Percentiles rank a stretch among this genome's conserved stretches.
Conservation (phyloP, 106 monocot species). For the Gastrodia elata region DNA sequence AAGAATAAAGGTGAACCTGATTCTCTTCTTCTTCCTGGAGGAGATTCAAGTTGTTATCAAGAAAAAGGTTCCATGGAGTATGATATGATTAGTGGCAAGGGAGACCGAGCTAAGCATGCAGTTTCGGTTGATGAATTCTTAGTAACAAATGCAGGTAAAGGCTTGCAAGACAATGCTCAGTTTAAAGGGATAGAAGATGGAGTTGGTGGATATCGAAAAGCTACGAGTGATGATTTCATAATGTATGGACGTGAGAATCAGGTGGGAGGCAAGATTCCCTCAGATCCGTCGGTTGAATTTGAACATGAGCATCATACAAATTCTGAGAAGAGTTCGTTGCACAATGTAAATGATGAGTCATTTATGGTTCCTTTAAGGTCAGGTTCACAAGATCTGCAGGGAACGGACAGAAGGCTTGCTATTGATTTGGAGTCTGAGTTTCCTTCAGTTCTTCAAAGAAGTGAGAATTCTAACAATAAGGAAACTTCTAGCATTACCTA, state of each 20-base stretch:
- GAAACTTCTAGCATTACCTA: slow-evolving; percentile 25
- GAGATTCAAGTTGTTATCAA: slow-evolving; percentile 25
- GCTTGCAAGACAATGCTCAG: slow-evolving; percentile 16
- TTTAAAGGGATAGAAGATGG: slow-evolving; percentile 55
- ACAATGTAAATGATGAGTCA: slow-evolving; percentile 56
- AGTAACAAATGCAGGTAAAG: slow-evolving; percentile 30
- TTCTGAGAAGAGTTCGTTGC: slow-evolving; percentile 19
- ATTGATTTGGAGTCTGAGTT: slow-evolving; percentile 64
- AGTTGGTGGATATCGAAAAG: slow-evolving; percentile 28
- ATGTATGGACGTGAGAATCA: slow-evolving; percentile 48
- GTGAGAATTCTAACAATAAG: slow-evolving; percentile 18
- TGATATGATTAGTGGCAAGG: slow-evolving; percentile 40
- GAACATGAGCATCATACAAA: slow-evolving; percentile 20
- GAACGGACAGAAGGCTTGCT: slow-evolving; percentile 20
- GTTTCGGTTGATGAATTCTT: slow-evolving; percentile 39
- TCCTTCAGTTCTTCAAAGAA: slow-evolving; percentile 21
- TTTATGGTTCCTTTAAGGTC: slow-evolving; percentile 55
- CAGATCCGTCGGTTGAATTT: slow-evolving; percentile 47
- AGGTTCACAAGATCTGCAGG: slow-evolving; percentile 26
- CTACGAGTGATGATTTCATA: slow-evolving; percentile 53
- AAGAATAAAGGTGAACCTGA: slow-evolving; percentile 35
- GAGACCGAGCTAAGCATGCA: slow-evolving; percentile 15
- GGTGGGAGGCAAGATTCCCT: slow-evolving; percentile 17
- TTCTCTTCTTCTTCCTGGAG: slow-evolving; percentile 36
- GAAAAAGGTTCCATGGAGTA: slow-evolving; percentile 32